A percentile compares a stretch with the other conserved stretches of the same genome.
These are phyloP conservation scores for Aspergillus udagawae DNA, from an alignment of 2,329 filamentous ascomycete species.

Conservation along the genomic window DNA sequence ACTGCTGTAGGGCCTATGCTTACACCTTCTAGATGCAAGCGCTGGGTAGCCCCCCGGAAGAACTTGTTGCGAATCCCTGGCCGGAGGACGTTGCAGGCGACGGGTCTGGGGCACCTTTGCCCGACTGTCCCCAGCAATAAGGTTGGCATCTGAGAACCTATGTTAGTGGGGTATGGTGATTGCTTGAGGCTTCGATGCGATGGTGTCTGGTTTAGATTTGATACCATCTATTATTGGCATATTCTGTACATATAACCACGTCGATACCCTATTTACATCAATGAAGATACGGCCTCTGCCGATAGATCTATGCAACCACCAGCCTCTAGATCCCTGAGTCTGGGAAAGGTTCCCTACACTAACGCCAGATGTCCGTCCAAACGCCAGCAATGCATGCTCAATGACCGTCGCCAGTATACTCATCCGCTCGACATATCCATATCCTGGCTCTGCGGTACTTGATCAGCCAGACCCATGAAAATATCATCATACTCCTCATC, in stretches of 20 bases:
- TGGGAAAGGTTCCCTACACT: background rate
- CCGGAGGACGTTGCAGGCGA: slow-evolving; percentile 77
- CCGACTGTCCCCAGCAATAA: slow-evolving; percentile 62
- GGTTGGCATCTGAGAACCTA: background rate
- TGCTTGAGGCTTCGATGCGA: slow-evolving; percentile 4
- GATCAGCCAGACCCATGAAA: slow-evolving; percentile 62
- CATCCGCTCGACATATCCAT: slow-evolving; percentile 37
- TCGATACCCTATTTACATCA: slow-evolving; percentile 29
- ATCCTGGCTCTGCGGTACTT: slow-evolving; percentile 29
- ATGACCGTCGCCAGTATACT: background rate
- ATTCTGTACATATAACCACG: slow-evolving; percentile 19
- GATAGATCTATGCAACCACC: background rate
- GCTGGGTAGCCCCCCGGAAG: slow-evolving; percentile 81
- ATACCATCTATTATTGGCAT: slow-evolving; percentile 17
- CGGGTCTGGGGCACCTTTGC: slow-evolving; percentile 56
- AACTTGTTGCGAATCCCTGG: slow-evolving; percentile 61
- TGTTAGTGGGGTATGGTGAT: background rate
- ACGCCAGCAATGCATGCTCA: slow-evolving; percentile 1
- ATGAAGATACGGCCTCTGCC: slow-evolving; percentile 26
- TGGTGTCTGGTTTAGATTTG: slow-evolving; percentile 6
- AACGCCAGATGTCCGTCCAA: background rate
- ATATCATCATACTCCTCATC: slow-evolving; percentile 61
- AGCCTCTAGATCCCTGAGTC: background rate
- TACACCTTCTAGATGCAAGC: slow-evolving; percentile 77
- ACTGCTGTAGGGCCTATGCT: slow-evolving; percentile 4